phyloP scores from a whole-genome alignment of 805 yeast species.

The Myxozyma vanderwaltii region DNA sequence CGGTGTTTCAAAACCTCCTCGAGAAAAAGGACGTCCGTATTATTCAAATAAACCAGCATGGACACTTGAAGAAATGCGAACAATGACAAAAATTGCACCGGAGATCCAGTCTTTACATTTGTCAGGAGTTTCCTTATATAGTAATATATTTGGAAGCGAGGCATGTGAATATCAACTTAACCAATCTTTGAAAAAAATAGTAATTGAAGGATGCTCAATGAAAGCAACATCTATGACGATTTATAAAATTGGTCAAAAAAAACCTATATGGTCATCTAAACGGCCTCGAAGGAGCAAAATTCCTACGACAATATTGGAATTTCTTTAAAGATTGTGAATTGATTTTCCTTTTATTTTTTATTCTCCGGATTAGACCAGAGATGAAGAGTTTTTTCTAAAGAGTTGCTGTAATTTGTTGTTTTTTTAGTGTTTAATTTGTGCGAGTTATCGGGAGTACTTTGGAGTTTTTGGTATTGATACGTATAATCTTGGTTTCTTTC shows the following conservation, averaged over 20 bases:
- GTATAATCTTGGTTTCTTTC: too few species aligned
- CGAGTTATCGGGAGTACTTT: too few species aligned
- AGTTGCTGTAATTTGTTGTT: too few species aligned
- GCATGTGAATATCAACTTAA: neutral
- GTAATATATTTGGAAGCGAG: neutral
- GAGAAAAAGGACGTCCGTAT: neutral
- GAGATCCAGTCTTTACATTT: neutral
- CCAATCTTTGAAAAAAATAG: neutral
- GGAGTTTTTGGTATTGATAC: too few species aligned
- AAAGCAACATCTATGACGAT: neutral
- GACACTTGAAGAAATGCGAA: neutral
- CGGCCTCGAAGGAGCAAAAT: slow-evolving; percentile 1
- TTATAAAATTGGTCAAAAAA: neutral
- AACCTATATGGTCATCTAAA: neutral
- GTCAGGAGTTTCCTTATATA: neutral
- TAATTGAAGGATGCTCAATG: neutral
- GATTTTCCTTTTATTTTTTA: too few species aligned
- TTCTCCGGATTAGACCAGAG: too few species aligned
- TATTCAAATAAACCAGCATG: neutral
- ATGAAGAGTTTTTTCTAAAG: too few species aligned
- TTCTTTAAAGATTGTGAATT: too few species aligned
- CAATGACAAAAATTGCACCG: neutral
- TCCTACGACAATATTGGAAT: neutral
- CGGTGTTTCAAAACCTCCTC: neutral
- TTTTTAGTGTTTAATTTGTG: too few species aligned